Conservation (phyloP, 2,329 filamentous ascomycete genomes). For the Cadophora luteo-olivacea region DNA sequence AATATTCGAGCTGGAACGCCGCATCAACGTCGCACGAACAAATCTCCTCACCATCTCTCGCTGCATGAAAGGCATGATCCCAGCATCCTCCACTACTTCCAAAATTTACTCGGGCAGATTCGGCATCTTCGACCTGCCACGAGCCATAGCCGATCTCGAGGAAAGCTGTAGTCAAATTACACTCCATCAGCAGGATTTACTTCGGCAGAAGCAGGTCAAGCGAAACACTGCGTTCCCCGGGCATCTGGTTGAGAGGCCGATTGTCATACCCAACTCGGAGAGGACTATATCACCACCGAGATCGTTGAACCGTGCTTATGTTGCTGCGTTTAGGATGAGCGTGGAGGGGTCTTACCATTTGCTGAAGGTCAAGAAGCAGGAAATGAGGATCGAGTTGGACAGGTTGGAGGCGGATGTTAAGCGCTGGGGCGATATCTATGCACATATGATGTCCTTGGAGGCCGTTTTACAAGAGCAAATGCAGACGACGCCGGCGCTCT, state of each 20-base stretch:
- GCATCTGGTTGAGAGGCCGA: not conserved
- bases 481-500: not conserved
- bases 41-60: not conserved
- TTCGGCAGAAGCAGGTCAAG: not conserved
- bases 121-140: not conserved
- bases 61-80: conserved; percentile 5
- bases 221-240: not conserved
- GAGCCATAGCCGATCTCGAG: not conserved
- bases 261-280: not conserved
- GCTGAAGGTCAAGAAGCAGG: conserved; percentile 19
- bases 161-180: not conserved
- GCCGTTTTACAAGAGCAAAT: not conserved
- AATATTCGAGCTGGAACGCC: conserved; percentile 8
- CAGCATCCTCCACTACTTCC: not conserved
- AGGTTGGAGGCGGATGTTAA: conserved; percentile 9
- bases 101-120: not conserved
- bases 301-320: not conserved
- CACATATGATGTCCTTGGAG: not conserved
- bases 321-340: not conserved
- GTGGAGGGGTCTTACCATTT: not conserved
- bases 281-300: not conserved
- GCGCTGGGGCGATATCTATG: conserved; percentile 4
- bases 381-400: conserved; percentile 9
- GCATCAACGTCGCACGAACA: not conserved
- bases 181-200: not conserved